Evolutionary conservation across 2,329 filamentous ascomycete genomes (phyloP).

Genomic region (Salinomyces thailandicus): DNA sequence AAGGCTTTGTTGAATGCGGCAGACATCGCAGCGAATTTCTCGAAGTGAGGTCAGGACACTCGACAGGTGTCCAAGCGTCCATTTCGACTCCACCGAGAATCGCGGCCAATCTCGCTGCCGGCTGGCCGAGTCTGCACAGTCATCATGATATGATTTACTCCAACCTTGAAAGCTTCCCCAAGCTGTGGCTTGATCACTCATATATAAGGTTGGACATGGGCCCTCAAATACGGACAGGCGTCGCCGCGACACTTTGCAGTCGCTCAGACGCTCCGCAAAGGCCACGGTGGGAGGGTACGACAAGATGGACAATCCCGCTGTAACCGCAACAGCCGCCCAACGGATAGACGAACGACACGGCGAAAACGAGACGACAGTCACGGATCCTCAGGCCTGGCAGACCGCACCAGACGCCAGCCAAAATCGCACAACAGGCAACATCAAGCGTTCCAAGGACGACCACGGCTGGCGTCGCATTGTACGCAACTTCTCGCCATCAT

Average conservation of each 20-base stretch:
- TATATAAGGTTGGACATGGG: neutral
- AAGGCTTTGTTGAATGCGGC: neutral
- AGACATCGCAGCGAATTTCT: constrained; percentile 1
- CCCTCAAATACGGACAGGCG: neutral
- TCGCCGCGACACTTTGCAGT: too few relatives aligned
- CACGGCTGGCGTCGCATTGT: constrained; percentile 20
- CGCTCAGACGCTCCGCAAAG: neutral
- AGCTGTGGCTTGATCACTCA: too few relatives aligned
- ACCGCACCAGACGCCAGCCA: too few relatives aligned
- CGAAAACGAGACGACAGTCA: neutral
- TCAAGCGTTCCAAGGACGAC: constrained; percentile 8
- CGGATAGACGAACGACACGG: neutral
- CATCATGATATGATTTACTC: neutral
- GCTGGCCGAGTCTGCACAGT: too few relatives aligned
- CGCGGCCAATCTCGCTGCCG: neutral
- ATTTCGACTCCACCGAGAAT: neutral
- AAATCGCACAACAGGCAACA: too few relatives aligned
- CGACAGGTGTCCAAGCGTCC: constrained; percentile 2
- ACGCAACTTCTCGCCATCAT: constrained; percentile 22
- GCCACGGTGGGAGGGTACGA: too few relatives aligned
- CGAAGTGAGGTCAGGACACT: constrained; percentile 4
- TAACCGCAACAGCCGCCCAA: constrained; percentile 5
- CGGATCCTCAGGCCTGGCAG: too few relatives aligned
- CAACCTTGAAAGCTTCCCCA: neutral
- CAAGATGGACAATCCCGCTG: constrained; percentile 10